Base-by-base conservation (phyloP, 202 grass and related monocot species). In the Panicum hallii region DNA sequence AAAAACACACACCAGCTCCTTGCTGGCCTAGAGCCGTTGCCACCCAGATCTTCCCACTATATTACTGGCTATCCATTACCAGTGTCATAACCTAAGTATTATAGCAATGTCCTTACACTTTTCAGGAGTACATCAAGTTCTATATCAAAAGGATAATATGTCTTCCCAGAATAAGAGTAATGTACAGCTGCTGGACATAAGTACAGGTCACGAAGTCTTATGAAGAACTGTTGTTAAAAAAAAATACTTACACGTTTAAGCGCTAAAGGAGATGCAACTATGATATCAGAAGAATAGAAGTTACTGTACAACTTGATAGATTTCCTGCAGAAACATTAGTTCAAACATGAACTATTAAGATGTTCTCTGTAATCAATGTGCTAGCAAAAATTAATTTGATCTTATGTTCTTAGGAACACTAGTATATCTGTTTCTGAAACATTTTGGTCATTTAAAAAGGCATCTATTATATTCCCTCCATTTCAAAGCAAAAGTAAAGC, bases 201-300 rank as follows among this genome's bases (percentile, higher is more conserved):
- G 42, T 45, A 60, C 73, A 54, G 79, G n/a, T 67, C 52, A 57
- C 16, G 2, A 12, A 77, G 47, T 77, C 23, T 14, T 50, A 67
- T 50, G 4, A 77, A 72, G 20, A 75, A 84, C 44, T 38, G 11
- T 52, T 70, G 47, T 41, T 46, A 66, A 23, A 76, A 63, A 76
- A 63, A 46, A 76, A 15, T 75, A 95, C 90, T 93, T 88, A 92
- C 96, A 77, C 79, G 89, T 49, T 88, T 87, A 67, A 98, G 87
- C 26, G 91, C 96, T 81, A 98, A 89, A 81, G 96, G 96, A 90
- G 96, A 98, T 68, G 89, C 96, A 77, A 98, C 82, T 82, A 98
- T 92, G 58, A 98, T 92, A 85, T 98, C 96, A 75, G 96, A 98
- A 85, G 93, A 89, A 87, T 95, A 98, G 68, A 95, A 98, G 80